Evolutionary conservation across 2,329 filamentous ascomycete genomes (phyloP).

Genomic region (Cordyceps fumosorosea): DNA sequence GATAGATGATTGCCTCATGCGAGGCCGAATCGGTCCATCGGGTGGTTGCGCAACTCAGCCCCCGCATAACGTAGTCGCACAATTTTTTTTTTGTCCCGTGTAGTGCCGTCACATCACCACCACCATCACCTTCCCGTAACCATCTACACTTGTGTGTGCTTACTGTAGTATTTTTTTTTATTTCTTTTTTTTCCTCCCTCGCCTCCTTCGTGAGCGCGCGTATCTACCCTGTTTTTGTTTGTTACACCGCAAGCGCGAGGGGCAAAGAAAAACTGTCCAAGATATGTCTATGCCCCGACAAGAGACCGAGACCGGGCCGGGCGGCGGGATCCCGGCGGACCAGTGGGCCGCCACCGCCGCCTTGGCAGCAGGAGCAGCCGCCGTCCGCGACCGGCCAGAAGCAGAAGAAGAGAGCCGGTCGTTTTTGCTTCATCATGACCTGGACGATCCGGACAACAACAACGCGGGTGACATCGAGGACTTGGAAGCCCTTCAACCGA

Average conservation of each 20-base stretch:
- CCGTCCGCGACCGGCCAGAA: background rate
- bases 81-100: background rate
- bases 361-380: background rate
- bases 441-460: too few relatives aligned
- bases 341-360: background rate
- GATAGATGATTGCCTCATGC: background rate
- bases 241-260: background rate
- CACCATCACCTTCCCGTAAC: background rate
- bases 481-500: background rate
- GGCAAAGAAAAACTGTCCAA: background rate
- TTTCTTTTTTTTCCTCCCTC: too few relatives aligned
- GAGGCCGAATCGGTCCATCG: background rate
- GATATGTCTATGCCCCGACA: background rate
- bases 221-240: background rate
- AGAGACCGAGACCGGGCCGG: background rate
- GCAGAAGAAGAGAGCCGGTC: background rate
- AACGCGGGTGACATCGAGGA: background rate
- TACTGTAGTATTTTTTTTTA: background rate
- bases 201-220: background rate
- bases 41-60: background rate
- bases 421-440: background rate
- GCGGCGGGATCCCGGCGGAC: background rate
- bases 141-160: too few relatives aligned
- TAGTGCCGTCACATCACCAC: background rate
- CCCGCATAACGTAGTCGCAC: constrained; percentile 4